These are phyloP conservation scores for Fusarium veterinarium DNA, from an alignment of 2,329 filamentous ascomycete genomes.

Conservation along the genomic window DNA sequence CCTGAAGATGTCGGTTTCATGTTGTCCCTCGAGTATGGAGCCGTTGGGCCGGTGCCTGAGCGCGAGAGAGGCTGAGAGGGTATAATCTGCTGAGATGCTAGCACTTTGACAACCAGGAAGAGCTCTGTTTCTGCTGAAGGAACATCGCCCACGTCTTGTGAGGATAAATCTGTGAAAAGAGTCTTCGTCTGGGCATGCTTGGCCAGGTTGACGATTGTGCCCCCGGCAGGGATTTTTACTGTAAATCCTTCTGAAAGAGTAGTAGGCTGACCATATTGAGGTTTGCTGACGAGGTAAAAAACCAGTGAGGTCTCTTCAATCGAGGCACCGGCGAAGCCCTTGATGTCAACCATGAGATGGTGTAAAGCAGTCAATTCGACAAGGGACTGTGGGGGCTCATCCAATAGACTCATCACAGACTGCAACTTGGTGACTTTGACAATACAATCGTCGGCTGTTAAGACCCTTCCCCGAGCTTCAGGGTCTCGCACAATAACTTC, in stretches of 20 bases:
- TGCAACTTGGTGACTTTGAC: conserved; percentile 92
- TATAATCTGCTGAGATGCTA: conserved; percentile 66
- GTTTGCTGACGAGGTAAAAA: conserved; percentile 81
- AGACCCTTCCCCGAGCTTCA: conserved; percentile 80
- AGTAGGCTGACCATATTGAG: conserved; percentile 69
- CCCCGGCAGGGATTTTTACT: conserved; percentile 80
- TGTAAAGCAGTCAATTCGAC: conserved; percentile 79
- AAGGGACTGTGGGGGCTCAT: conserved; percentile 78
- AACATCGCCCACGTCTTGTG: conserved; percentile 75
- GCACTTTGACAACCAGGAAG: conserved; percentile 85
- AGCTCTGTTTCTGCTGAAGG: conserved; percentile 76
- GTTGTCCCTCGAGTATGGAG: conserved; percentile 56
- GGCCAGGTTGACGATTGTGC: conserved; percentile 73
- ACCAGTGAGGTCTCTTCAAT: conserved; percentile 81
- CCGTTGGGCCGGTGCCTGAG: conserved; percentile 59
- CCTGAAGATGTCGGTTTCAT: conserved; percentile 61
- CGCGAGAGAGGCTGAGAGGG: conserved; percentile 61
- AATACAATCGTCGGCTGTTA: conserved; percentile 93
- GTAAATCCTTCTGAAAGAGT: conserved; percentile 86
- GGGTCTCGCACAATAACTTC: conserved; percentile 97
- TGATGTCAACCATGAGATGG: conserved; percentile 85
- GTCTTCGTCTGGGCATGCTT: conserved; percentile 80
- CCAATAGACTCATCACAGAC: conserved; percentile 93
- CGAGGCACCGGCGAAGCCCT: conserved; percentile 80
- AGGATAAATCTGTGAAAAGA: conserved; percentile 86